A percentile compares a stretch with the other conserved stretches of the same genome.
These are phyloP conservation scores for Agaricus blazei DNA, from an alignment of 768 basidiomycete species.

Conservation along the genomic window DNA sequence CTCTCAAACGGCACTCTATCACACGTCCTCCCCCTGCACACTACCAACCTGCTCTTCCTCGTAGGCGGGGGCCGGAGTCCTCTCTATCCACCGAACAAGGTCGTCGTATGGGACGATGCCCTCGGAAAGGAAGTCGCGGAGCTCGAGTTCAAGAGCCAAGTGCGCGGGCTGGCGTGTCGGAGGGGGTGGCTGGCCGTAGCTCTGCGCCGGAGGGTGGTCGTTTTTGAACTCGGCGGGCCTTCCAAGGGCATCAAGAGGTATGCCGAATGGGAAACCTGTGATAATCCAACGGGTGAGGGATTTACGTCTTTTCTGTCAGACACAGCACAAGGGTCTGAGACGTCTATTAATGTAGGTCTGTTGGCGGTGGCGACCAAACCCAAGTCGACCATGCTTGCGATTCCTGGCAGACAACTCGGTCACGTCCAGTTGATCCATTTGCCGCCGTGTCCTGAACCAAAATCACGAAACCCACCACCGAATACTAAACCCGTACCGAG, in stretches of 20 bases:
- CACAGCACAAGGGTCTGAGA: constrained; percentile 4
- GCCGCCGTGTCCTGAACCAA: constrained; percentile 68
- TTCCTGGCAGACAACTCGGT: constrained; percentile 81
- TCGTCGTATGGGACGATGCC: constrained; percentile 84
- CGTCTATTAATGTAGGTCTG: constrained; percentile 41
- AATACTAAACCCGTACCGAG: constrained; percentile 27
- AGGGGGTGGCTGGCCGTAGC: constrained; percentile 84
- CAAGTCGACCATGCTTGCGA: constrained; percentile 76
- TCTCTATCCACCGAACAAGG: constrained; percentile 88
- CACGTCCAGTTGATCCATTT: constrained; percentile 87
- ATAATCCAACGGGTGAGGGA: constrained; percentile 72
- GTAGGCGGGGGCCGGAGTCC: constrained; percentile 86
- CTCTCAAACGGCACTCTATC: constrained; percentile 74
- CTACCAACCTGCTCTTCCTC: constrained; percentile 79
- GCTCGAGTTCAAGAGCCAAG: constrained; percentile 83
- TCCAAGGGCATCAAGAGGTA: constrained; percentile 47
- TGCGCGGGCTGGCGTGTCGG: constrained; percentile 74
- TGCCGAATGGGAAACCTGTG: constrained; percentile 82
- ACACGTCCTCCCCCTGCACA: constrained; percentile 73
- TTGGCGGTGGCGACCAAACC: constrained; percentile 76
- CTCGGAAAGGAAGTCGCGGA: constrained; percentile 77
- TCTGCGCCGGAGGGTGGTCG: constrained; percentile 70
- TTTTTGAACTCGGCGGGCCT: constrained; percentile 60
- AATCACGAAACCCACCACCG: constrained; percentile 47
- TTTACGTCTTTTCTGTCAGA: constrained; percentile 10